These are phyloP conservation scores for Pseudevernia furfuracea DNA, from an alignment of 495 filamentous ascomycete species.

Conservation along the genomic window DNA sequence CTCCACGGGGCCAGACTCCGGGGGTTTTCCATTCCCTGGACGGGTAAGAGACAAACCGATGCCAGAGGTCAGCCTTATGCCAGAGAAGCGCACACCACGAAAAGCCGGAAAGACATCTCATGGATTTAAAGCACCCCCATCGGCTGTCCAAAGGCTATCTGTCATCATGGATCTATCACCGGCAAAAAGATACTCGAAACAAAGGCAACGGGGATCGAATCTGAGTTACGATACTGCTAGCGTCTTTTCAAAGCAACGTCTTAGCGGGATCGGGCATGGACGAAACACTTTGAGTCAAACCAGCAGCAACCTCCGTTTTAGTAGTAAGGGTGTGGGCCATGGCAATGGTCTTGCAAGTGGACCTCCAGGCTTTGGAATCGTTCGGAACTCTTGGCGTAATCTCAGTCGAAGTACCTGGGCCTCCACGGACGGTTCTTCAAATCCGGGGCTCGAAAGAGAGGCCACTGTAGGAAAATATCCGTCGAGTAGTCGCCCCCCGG, in stretches of 20 bases:
- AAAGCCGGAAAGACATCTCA: not conserved
- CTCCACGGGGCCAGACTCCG: conserved; percentile 14
- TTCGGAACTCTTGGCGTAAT: conserved; percentile 45
- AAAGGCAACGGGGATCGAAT: conserved; percentile 16
- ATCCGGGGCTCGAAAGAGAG: conserved; percentile 5
- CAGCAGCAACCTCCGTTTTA: conserved; percentile 29
- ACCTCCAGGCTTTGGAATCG: conserved; percentile 38
- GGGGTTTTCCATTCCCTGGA: not conserved
- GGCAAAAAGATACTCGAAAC: conserved; percentile 37
- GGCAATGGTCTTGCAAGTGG: conserved; percentile 39
- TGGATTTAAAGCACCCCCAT: not conserved
- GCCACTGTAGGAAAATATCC: not conserved
- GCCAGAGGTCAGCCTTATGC: conserved; percentile 10
- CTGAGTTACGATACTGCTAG: conserved; percentile 14
- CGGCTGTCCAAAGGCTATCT: conserved; percentile 11
- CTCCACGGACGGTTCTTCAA: conserved; percentile 13
- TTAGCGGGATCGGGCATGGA: conserved; percentile 36
- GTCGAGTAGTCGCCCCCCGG: conserved; percentile 23
- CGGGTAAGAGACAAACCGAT: not conserved
- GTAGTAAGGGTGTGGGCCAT: conserved; percentile 41
- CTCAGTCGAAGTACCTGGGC: conserved; percentile 24
- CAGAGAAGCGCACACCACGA: conserved; percentile 11
- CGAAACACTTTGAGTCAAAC: conserved; percentile 27
- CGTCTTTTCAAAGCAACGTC: conserved; percentile 11
- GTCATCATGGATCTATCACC: conserved; percentile 13